These are phyloP conservation scores for Hypoxylon sp. DNA, from an alignment of 2,329 filamentous ascomycete genomes.

Conservation along the genomic window DNA sequence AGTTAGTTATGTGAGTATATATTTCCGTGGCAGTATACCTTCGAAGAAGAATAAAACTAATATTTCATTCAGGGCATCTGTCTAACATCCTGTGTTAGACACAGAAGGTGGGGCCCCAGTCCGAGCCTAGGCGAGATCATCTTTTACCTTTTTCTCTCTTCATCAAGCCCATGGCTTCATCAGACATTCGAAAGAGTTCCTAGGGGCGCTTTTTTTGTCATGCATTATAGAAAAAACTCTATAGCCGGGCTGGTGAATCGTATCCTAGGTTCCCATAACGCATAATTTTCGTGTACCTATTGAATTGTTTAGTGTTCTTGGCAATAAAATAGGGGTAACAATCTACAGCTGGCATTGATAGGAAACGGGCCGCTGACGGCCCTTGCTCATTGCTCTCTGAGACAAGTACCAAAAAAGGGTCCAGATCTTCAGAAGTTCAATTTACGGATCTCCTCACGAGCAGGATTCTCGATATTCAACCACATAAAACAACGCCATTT, in stretches of 20 bases:
- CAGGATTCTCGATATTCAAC: slow-evolving; percentile 27
- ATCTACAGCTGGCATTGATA: slow-evolving; percentile 16
- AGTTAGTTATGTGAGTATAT: not conserved
- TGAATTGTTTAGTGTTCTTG: slow-evolving; percentile 12
- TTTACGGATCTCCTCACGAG: slow-evolving; percentile 16
- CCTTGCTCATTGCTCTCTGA: slow-evolving; percentile 18
- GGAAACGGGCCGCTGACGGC: slow-evolving; percentile 28
- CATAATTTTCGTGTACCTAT: not conserved
- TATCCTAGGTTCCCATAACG: not conserved
- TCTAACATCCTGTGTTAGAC: not conserved
- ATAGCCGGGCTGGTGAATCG: not conserved
- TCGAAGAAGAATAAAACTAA: not conserved
- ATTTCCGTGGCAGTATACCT: not conserved
- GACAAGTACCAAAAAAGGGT: slow-evolving; percentile 16
- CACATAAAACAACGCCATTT: slow-evolving; percentile 17
- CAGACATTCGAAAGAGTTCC: too few species aligned
- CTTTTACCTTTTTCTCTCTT: too few species aligned
- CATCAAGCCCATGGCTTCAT: too few species aligned
- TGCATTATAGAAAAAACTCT: not conserved
- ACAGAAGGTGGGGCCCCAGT: too few species aligned
- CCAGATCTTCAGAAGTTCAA: slow-evolving; percentile 12
- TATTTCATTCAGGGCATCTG: not conserved
- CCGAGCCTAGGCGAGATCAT: too few species aligned
- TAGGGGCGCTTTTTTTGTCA: too few species aligned
- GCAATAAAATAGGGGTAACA: slow-evolving; percentile 31